Evolutionary conservation across 1,284 basidiomycete species (phyloP).

Genomic region (Pseudozyma sp.): DNA sequence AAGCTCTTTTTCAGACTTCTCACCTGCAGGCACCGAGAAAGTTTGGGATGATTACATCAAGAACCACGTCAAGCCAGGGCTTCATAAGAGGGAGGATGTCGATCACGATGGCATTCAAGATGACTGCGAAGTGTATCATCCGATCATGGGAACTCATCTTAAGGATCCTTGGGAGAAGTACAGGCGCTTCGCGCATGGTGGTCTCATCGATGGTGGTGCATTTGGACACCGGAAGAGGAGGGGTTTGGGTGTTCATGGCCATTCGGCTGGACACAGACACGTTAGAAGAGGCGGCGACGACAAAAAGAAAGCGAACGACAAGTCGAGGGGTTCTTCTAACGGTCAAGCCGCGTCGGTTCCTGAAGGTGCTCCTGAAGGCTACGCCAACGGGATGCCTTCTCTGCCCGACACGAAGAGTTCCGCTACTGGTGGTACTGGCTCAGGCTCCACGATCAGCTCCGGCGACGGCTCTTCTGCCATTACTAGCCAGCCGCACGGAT

Average conservation of each 20-base stretch:
- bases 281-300: background rate
- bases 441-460: background rate
- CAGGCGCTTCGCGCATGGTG: background rate
- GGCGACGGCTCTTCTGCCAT: background rate
- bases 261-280: constrained; percentile 7
- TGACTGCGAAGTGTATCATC: constrained; percentile 29
- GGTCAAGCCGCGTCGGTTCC: background rate
- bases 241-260: background rate
- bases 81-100: background rate
- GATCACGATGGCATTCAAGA: constrained; percentile 10
- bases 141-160: constrained; percentile 14
- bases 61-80: background rate
- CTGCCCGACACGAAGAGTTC: constrained; percentile 5
- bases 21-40: background rate
- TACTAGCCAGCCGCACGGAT: constrained; percentile 35
- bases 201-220: background rate
- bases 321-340: background rate
- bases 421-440: background rate
- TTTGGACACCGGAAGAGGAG: constrained; percentile 18
- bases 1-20: too few relatives aligned
- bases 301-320: background rate
- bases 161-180: constrained; percentile 33
- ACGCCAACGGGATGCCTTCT: constrained; percentile 16
- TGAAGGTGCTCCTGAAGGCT: background rate
- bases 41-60: background rate